Percentiles rank a stretch among this genome's conserved stretches.
Conservation (phyloP, 2,329 filamentous ascomycete species). For the Pseudogymnoascus sp. region DNA sequence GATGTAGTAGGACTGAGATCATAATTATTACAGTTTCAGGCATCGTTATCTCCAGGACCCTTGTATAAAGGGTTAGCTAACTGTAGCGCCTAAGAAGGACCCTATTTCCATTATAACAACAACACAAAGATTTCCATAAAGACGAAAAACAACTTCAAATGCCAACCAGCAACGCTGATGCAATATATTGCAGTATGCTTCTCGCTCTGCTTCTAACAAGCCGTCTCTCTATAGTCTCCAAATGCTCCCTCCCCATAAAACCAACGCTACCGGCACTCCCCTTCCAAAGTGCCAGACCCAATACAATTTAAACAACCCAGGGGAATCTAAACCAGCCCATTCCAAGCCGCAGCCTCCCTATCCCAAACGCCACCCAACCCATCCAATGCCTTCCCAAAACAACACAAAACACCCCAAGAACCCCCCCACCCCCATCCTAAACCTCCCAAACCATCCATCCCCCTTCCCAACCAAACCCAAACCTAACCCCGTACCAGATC, state of each 20-base stretch:
- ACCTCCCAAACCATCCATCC: neutral
- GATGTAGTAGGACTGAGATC: neutral
- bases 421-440: neutral
- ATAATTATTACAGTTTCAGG: neutral
- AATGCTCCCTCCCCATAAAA: neutral
- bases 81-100: neutral
- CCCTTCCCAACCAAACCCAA: neutral
- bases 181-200: conserved; percentile 4
- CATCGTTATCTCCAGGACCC: neutral
- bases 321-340: neutral
- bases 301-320: conserved; percentile 3
- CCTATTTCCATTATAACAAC: neutral
- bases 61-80: neutral
- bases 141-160: neutral
- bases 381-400: neutral
- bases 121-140: neutral
- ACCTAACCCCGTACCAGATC: conserved; percentile 32
- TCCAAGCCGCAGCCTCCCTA: neutral
- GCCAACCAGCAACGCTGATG: conserved; percentile 1
- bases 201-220: neutral
- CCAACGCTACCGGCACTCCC: neutral
- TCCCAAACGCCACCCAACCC: neutral
- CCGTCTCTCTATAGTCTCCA: neutral
- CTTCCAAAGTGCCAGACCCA: neutral
- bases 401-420: neutral